phyloP scores from a whole-genome alignment of 2,329 filamentous ascomycete genomes.

The Ascochyta pisi region DNA sequence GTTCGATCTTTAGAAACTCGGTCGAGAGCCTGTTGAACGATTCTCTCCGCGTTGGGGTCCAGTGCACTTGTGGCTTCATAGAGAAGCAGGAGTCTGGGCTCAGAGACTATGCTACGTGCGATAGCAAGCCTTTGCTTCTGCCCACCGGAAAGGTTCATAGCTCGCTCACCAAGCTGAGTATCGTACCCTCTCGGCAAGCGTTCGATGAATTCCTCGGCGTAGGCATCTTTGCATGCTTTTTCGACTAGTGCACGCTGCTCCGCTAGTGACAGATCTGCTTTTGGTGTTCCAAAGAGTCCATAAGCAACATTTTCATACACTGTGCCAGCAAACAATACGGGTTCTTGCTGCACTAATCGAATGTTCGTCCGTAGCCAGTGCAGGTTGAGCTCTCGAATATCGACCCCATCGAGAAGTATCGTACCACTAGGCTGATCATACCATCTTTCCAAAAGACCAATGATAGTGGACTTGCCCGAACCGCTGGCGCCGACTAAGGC shows the following conservation, averaged over 20 bases:
- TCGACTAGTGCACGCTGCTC: slow-evolving; percentile 75
- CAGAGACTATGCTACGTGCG: slow-evolving; percentile 84
- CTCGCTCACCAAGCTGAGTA: slow-evolving; percentile 90
- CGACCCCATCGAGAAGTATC: slow-evolving; percentile 51
- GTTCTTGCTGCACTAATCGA: slow-evolving; percentile 89
- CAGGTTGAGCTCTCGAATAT: slow-evolving; percentile 81
- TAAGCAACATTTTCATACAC: slow-evolving; percentile 88
- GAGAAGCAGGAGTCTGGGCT: slow-evolving; percentile 86
- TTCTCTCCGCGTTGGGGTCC: slow-evolving; percentile 91
- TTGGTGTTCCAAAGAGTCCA: slow-evolving; percentile 74
- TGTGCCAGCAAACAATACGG: slow-evolving; percentile 84
- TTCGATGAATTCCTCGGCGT: slow-evolving; percentile 89
- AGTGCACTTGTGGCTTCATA: slow-evolving; percentile 87
- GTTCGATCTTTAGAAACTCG: slow-evolving; percentile 84
- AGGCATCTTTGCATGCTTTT: slow-evolving; percentile 86
- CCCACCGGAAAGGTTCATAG: slow-evolving; percentile 87
- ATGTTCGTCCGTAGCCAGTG: slow-evolving; percentile 92
- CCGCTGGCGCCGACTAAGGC: slow-evolving; percentile 93
- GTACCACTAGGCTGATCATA: slow-evolving; percentile 42
- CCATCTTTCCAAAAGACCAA: slow-evolving; percentile 74
- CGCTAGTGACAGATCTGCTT: slow-evolving; percentile 56
- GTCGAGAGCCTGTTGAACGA: slow-evolving; percentile 91
- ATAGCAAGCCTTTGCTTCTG: slow-evolving; percentile 97
- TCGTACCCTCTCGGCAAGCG: slow-evolving; percentile 74
- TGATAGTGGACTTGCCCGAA: slow-evolving; percentile 91